phyloP scores from a whole-genome alignment of 225 moss, liverwort and hornwort genomes.

The Rhytidiadelphus loreus region DNA sequence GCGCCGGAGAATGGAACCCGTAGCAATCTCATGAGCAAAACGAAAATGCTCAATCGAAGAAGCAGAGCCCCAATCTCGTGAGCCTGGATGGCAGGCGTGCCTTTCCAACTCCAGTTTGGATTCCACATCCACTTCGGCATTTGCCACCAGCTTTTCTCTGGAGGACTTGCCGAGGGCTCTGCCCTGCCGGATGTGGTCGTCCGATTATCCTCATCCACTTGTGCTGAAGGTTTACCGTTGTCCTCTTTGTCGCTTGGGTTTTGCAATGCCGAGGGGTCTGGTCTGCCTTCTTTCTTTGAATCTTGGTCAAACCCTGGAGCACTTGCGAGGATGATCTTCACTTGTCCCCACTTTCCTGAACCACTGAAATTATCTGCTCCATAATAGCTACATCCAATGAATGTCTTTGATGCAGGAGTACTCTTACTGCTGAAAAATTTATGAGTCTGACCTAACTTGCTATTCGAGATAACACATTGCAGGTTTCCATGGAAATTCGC shows the following conservation, averaged over 20 bases:
- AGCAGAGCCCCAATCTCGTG: constrained; percentile 89
- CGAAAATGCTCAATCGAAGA: constrained; percentile 84
- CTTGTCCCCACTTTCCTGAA: constrained; percentile 12
- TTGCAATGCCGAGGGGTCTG: constrained; percentile 27
- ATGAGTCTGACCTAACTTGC: background rate
- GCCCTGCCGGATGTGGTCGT: constrained; percentile 63
- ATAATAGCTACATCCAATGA: constrained; percentile 8
- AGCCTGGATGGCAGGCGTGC: constrained; percentile 52
- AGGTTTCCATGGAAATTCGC: background rate
- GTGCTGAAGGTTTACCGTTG: constrained; percentile 19
- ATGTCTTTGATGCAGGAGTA: constrained; percentile 10
- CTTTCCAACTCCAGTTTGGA: constrained; percentile 47
- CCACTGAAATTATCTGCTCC: constrained; percentile 10
- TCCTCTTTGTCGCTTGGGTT: constrained; percentile 32
- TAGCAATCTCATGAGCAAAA: constrained; percentile 87
- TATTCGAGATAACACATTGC: background rate
- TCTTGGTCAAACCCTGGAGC: constrained; percentile 27
- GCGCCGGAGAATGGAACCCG: constrained; percentile 74
- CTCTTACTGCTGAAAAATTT: constrained; percentile 8
- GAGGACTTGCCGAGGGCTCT: constrained; percentile 46
- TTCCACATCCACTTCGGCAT: constrained; percentile 62
- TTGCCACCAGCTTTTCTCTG: constrained; percentile 83
- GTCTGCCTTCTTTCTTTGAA: constrained; percentile 11
- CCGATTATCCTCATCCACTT: constrained; percentile 37
- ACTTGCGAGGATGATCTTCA: constrained; percentile 20